These are phyloP conservation scores for Fragaria vesca DNA, from an alignment of 306 rosid species.

Conservation along the genomic window DNA sequence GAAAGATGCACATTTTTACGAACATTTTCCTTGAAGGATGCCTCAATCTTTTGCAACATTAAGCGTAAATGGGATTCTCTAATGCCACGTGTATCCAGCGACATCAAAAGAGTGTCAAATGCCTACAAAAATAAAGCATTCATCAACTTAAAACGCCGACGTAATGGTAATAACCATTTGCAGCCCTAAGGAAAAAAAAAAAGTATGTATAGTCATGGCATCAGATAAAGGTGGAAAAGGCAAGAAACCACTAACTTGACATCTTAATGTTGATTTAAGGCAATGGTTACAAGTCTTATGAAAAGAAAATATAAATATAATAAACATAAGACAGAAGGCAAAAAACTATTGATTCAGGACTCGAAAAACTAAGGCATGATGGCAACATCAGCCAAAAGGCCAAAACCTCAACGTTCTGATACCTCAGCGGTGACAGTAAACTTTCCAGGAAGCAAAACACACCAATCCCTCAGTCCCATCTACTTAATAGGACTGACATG, in stretches of 20 bases:
- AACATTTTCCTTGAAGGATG: conserved; percentile 73
- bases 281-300: neutral
- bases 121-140: conserved; percentile 50
- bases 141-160: conserved; percentile 5
- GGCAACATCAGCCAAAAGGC: neutral
- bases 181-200: neutral
- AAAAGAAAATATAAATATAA: neutral
- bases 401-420: neutral
- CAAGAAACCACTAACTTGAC: neutral
- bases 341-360: conserved; percentile 1
- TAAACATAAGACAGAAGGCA: conserved; percentile 5
- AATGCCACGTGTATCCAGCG: conserved; percentile 85
- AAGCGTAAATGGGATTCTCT: conserved; percentile 94
- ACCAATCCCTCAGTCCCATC: neutral
- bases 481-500: neutral
- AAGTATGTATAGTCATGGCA: neutral
- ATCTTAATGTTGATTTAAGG: neutral
- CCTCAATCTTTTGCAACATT: conserved; percentile 86
- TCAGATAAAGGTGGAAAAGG: neutral
- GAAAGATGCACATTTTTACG: conserved; percentile 39
- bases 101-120: conserved; percentile 70
- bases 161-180: neutral
- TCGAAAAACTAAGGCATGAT: neutral
- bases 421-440: neutral
- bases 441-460: neutral